These are phyloP conservation scores for Dothiorella sarmentorum DNA, from an alignment of 2,329 filamentous ascomycete genomes.

Conservation along the genomic window DNA sequence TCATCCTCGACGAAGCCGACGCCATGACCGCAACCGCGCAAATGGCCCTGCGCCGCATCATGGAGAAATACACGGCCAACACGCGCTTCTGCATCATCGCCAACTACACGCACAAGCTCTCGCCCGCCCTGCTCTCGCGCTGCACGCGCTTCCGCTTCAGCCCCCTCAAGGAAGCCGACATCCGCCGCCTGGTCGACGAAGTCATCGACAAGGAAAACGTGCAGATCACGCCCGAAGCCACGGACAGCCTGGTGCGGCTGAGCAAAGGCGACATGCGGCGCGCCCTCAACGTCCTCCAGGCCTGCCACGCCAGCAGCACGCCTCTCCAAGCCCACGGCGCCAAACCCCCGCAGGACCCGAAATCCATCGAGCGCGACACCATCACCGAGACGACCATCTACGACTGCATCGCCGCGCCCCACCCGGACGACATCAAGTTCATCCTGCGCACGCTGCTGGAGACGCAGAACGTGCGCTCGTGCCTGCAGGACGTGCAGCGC, in stretches of 20 bases:
- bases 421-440: constrained; percentile 79
- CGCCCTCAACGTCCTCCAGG: constrained; percentile 91
- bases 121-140: constrained; percentile 83
- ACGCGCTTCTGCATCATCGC: constrained; percentile 98
- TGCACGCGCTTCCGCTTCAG: constrained; percentile 96
- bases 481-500: constrained; percentile 80
- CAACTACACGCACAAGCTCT: constrained; percentile 98
- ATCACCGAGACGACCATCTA: constrained; percentile 93
- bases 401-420: constrained; percentile 93
- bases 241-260: constrained; percentile 77
- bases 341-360: constrained; percentile 40
- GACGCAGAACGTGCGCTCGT: constrained; percentile 84
- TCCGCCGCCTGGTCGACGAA: constrained; percentile 78
- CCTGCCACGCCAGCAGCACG: constrained; percentile 88
- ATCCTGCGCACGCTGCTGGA: constrained; percentile 81
- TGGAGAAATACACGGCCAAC: constrained; percentile 99
- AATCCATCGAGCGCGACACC: constrained; percentile 68
- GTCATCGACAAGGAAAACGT: constrained; percentile 86
- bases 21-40: constrained; percentile 99
- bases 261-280: constrained; percentile 96
- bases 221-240: constrained; percentile 75
- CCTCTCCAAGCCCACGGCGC: constrained; percentile 49
- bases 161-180: constrained; percentile 84
- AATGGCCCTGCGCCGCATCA: constrained; percentile 93
- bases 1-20: constrained; percentile 97